phyloP scores from a whole-genome alignment of 1,284 basidiomycete genomes.

The Ustilago loliicola region DNA sequence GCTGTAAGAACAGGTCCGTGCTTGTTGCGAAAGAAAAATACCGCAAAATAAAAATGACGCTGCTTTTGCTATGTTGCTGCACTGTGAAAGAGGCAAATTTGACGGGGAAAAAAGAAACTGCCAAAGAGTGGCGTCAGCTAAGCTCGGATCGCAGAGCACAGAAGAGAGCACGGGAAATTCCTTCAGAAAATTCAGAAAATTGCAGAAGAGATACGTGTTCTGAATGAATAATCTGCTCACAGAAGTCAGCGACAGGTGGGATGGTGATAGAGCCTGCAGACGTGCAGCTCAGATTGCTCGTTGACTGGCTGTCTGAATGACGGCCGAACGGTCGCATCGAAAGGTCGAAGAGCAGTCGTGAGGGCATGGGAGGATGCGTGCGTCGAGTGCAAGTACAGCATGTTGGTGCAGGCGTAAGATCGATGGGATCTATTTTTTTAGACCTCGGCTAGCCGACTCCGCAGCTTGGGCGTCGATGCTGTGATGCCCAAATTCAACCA shows the following conservation, averaged over 20 bases:
- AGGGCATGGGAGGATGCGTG: too few relatives aligned
- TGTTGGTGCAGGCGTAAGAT: conserved; percentile 2
- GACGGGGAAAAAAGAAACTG: not conserved
- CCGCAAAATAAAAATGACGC: not conserved
- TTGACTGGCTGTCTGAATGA: too few relatives aligned
- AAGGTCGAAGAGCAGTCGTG: too few relatives aligned
- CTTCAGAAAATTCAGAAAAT: not conserved
- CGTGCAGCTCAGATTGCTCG: too few relatives aligned
- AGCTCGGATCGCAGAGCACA: conserved; percentile 5
- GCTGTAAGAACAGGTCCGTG: not conserved
- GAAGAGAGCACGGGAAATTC: not conserved
- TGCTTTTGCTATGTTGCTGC: not conserved
- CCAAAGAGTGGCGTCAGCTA: not conserved
- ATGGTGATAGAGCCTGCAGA: too few relatives aligned
- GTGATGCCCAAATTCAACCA: conserved; percentile 13
- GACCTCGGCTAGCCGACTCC: conserved; percentile 41
- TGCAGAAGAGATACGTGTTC: too few relatives aligned
- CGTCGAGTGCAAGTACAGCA: too few relatives aligned
- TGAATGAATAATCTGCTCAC: too few relatives aligned
- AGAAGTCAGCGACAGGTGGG: too few relatives aligned
- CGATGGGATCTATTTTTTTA: conserved; percentile 34
- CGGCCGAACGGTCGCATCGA: too few relatives aligned
- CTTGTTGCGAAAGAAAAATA: not conserved
- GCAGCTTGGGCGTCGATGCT: conserved; percentile 29
- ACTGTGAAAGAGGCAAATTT: not conserved